These are phyloP conservation scores for Phytopythium kandeliae DNA, from an alignment of 352 stramenopile genomes.

Conservation along the genomic window DNA sequence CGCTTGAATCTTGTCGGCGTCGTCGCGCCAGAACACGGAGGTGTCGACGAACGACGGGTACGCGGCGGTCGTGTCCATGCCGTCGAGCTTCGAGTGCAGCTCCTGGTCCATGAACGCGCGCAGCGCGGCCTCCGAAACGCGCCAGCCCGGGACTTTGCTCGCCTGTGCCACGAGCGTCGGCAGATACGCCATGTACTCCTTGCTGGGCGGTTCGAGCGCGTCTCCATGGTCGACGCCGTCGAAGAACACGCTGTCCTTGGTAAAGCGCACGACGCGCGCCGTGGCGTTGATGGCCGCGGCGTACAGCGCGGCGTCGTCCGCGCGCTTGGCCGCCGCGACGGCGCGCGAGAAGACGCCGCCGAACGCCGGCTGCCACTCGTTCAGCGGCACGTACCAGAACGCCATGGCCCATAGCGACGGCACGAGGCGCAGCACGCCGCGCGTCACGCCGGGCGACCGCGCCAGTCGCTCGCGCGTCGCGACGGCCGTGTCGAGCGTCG, in stretches of 20 bases:
- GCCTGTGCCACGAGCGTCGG: slow-evolving; percentile 28
- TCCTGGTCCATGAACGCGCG: slow-evolving; percentile 46
- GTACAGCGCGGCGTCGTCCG: slow-evolving; percentile 13
- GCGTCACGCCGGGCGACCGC: slow-evolving; percentile 21
- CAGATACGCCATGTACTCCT: slow-evolving; percentile 30
- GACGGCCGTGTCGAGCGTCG: slow-evolving; percentile 30
- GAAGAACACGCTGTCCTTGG: slow-evolving; percentile 57
- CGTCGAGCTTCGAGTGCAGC: slow-evolving; percentile 50
- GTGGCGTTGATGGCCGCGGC: slow-evolving; percentile 41
- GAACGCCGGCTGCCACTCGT: slow-evolving; percentile 29
- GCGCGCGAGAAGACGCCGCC: slow-evolving; percentile 21
- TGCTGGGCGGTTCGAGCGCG: slow-evolving; percentile 15
- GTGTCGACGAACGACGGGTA: slow-evolving; percentile 55
- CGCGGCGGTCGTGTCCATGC: slow-evolving; percentile 39
- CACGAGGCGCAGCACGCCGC: slow-evolving; percentile 23
- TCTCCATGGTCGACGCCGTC: slow-evolving; percentile 21
- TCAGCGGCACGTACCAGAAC: slow-evolving; percentile 45
- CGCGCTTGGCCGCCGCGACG: slow-evolving; percentile 20
- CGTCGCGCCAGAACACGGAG: slow-evolving; percentile 31
- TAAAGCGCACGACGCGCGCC: slow-evolving; percentile 54
- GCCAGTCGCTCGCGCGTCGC: slow-evolving; percentile 11
- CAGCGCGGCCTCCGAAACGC: slow-evolving; percentile 28
- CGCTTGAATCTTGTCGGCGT: slow-evolving; percentile 21
- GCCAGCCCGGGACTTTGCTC: slow-evolving; percentile 17
- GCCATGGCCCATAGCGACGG: slow-evolving; percentile 44